These are phyloP conservation scores for Xanthoparmelia taractica DNA, from an alignment of 495 filamentous ascomycete genomes.

Conservation along the genomic window DNA sequence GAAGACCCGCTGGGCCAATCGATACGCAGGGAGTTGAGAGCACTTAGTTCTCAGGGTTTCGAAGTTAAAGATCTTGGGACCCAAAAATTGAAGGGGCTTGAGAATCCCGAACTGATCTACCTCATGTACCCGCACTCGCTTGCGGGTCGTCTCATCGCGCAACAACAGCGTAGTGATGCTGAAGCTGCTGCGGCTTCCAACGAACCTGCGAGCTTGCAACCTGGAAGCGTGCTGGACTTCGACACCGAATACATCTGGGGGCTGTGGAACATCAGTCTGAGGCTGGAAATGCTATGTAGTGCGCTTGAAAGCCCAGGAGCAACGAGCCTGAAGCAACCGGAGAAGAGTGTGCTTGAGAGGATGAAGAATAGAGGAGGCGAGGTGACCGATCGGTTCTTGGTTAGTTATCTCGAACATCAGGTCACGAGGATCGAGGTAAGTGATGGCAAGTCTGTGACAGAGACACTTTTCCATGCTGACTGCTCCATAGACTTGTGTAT, in stretches of 20 bases:
- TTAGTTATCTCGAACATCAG: slow-evolving; percentile 88
- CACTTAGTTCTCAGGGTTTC: slow-evolving; percentile 85
- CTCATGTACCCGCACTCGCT: slow-evolving; percentile 86
- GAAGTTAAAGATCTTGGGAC: slow-evolving; percentile 94
- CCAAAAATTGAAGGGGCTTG: slow-evolving; percentile 87
- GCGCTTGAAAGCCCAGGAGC: slow-evolving; percentile 60
- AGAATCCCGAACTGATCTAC: slow-evolving; percentile 94
- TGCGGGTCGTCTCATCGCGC: slow-evolving; percentile 63
- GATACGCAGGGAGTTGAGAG: slow-evolving; percentile 81
- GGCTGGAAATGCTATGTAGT: slow-evolving; percentile 87
- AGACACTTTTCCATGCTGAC: slow-evolving; percentile 20
- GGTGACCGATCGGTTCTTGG: slow-evolving; percentile 73
- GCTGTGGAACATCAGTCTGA: slow-evolving; percentile 80
- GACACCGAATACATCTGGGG: slow-evolving; percentile 79
- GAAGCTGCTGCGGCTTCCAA: slow-evolving; percentile 33
- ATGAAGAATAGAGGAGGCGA: slow-evolving; percentile 80
- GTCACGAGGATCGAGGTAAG: slow-evolving; percentile 90
- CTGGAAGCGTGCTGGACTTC: slow-evolving; percentile 53
- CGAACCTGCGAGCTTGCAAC: slow-evolving; percentile 37
- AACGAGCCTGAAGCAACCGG: slow-evolving; percentile 57
- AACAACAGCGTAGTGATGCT: slow-evolving; percentile 45
- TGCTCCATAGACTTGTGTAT: slow-evolving; percentile 48
- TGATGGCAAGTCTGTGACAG: slow-evolving; percentile 16
- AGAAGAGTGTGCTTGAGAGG: slow-evolving; percentile 71
- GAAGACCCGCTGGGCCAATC: slow-evolving; percentile 62